A percentile compares a stretch with the other conserved stretches of the same genome.
Conservation (phyloP, 176 grass and related monocot species). For the Ensete ventricosum region DNA sequence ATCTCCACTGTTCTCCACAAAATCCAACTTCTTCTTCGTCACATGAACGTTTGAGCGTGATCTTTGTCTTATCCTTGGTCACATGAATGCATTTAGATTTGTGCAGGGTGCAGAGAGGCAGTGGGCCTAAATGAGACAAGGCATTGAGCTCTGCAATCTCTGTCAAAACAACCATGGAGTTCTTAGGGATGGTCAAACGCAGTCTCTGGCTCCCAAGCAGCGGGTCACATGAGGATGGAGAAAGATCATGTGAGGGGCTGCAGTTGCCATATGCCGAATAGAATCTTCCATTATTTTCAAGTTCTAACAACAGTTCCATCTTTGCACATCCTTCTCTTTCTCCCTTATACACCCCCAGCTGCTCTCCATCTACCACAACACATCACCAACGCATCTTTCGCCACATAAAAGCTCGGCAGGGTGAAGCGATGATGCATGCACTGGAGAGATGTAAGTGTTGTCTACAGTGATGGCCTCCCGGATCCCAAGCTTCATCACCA, state of each 20-base stretch:
- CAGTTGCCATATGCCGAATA: constrained; percentile 74
- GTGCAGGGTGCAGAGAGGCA: background rate
- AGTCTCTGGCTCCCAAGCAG: constrained; percentile 42
- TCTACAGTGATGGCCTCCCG: background rate
- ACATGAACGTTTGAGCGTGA: background rate
- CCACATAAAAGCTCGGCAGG: too few species aligned
- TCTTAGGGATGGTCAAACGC: constrained; percentile 26
- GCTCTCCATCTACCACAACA: background rate
- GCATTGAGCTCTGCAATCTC: background rate
- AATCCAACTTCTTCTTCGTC: background rate
- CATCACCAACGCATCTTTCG: too few species aligned
- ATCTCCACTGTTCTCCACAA: too few species aligned
- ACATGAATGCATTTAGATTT: constrained; percentile 1
- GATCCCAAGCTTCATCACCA: background rate
- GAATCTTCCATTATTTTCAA: constrained; percentile 84
- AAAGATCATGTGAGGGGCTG: constrained; percentile 58
- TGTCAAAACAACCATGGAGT: background rate
- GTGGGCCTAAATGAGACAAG: background rate
- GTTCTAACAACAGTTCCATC: constrained; percentile 23
- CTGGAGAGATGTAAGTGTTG: too few species aligned
- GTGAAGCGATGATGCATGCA: too few species aligned
- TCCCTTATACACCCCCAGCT: background rate
- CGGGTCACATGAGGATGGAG: constrained; percentile 66
- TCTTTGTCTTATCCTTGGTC: background rate
- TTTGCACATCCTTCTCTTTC: background rate